phyloP scores from a whole-genome alignment of 441 rosid genomes.

The Corymbia citriodora region DNA sequence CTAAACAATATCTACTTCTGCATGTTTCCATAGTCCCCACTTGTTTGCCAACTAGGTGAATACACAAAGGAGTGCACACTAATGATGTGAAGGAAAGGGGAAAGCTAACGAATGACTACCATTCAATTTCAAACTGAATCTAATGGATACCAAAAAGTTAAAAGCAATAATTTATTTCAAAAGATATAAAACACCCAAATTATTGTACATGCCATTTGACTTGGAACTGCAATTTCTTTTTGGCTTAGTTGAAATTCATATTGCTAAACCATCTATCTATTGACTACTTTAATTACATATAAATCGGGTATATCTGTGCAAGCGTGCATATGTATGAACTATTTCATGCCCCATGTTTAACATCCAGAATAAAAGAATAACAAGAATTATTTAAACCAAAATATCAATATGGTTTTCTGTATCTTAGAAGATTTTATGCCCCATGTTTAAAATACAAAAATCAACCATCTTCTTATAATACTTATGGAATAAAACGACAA shows the following conservation, averaged over 20 bases:
- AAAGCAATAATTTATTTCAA: not conserved
- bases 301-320: not conserved
- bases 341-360: not conserved
- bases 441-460: not conserved
- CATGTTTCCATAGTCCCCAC: not conserved
- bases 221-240: not conserved
- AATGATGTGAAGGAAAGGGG: not conserved
- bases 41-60: not conserved
- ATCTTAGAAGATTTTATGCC: not conserved
- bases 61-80: not conserved
- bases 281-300: not conserved
- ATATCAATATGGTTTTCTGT: not conserved
- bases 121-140: not conserved
- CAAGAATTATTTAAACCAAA: not conserved
- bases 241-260: not conserved
- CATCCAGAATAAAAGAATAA: not conserved
- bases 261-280: not conserved
- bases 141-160: not conserved
- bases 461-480: not conserved
- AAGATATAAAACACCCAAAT: not conserved
- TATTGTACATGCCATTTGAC: not conserved
- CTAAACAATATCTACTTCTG: not conserved
- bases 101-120: not conserved
- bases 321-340: not conserved
- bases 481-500: not conserved